Conservation (phyloP, 2,329 filamentous ascomycete species). For the Fusarium napiforme region DNA sequence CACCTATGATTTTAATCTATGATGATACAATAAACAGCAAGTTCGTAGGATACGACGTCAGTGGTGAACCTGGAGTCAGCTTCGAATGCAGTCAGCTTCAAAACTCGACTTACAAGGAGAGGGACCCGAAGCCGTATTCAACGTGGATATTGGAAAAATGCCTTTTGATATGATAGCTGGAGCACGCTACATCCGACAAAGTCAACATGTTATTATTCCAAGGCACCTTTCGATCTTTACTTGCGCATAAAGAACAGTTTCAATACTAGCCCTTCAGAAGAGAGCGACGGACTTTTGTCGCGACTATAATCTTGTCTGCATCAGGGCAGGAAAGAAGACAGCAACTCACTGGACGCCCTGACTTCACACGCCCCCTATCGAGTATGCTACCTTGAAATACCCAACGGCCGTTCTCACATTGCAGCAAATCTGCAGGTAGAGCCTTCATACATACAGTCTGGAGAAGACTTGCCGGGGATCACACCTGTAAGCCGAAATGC, state of each 20-base stretch:
- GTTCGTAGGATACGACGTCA: rapidly evolving
- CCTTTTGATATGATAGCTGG: not conserved
- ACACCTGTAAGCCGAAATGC: not conserved
- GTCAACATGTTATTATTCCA: too few relatives aligned
- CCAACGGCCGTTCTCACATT: not conserved
- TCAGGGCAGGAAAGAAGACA: not conserved
- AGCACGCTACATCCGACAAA: too few relatives aligned
- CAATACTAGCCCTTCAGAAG: too few relatives aligned
- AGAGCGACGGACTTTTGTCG: too few relatives aligned
- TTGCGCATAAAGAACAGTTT: too few relatives aligned
- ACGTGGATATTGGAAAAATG: rapidly evolving
- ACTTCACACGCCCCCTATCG: too few relatives aligned
- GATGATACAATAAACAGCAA: not conserved
- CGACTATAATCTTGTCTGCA: rapidly evolving
- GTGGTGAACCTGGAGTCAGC: rapidly evolving
- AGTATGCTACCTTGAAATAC: not conserved
- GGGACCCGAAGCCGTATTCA: not conserved
- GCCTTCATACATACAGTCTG: too few relatives aligned
- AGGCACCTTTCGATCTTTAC: too few relatives aligned
- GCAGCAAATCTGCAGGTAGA: not conserved
- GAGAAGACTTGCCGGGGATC: too few relatives aligned
- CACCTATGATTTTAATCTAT: too few relatives aligned
- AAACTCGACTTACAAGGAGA: not conserved
- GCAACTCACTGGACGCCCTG: too few relatives aligned
- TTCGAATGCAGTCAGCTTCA: not conserved